Evolutionary conservation across 2,329 filamentous ascomycete species (phyloP), one percentile per base, ranked within the genome.

Genomic region (Chaetomium strumarium): DNA sequence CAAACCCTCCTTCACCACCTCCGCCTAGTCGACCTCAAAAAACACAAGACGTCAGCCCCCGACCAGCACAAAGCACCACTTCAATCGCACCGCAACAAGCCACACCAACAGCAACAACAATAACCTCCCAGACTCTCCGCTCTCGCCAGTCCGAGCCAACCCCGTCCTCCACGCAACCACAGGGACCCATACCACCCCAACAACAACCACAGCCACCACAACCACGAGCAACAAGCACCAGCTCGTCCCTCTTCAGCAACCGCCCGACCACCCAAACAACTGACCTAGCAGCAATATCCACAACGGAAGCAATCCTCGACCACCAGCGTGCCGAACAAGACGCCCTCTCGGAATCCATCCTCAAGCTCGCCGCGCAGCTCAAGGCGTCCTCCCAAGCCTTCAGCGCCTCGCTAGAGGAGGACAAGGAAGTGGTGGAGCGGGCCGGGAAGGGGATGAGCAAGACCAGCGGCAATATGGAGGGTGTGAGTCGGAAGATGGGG

Each of bases 281-380:
- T 37, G 55, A 58, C 12, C 65, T 31, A 47, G 65, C 10, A 62
- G 61, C 70, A 7, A 63, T 70, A 1, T 74, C 79, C 10, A 78
- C 79, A 14, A 77, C 81, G 1, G 90, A 95, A 71, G 78, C 83
- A 0, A 78, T 90, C 31, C 79, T 96, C 40, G 82, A 88, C 61
- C 79, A 86, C 63, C 83, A 95, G 64, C 85, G 88, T 49, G 75
- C 75, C 49, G 90, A 96, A 71, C 91, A 96, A 69, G 90, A 96
- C 67, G 75, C 79, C 33, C 78, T 97, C 3, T 92, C 91, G 0
- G 77, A 80, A 36, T 91, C 88, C 8, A 84, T 97, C n/a, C 76
- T 96, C 19, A 74, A 79, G 41, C 87, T 96, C 72, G 91, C 92
- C 1, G 74, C 79, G 19, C 80, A 86, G 45, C 79, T 96, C 37